Base-by-base conservation (phyloP, 179 eudicot genomes). In the Kewa caespitosa region DNA sequence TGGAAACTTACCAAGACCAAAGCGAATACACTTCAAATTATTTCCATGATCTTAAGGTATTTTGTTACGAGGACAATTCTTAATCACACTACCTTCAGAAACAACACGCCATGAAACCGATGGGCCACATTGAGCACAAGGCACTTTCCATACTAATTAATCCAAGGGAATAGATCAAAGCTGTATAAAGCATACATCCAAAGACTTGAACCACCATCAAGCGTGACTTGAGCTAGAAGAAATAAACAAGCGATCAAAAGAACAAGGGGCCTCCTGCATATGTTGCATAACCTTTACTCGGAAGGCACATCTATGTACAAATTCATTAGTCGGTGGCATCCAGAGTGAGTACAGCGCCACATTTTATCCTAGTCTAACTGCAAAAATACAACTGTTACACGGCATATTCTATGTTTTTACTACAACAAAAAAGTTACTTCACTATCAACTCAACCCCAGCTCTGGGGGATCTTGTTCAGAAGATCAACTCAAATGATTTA, bases 401-500 rank as follows among this genome's bases (percentile, higher is more conserved):
- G 31, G 31, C 61, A 55, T 55, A 55, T 55, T 55, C 10, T 31
- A 9, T 6, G 31, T 14, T 50, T 50, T 20, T 25, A 52, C 34
- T 67, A 41, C 71, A 39, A 67, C 71, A 41, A 41, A 39, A 9
- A 41, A 42, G 20, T 23, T 12, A 11, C 38, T 46, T 15, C 30
- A 69, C 74, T 23, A 48, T n/a, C n/a, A n/a, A n/a, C 3, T 57
- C 27, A 11, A 55, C 61, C 33, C 42, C 30, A 34, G 17, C 43
- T 12, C 18, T 12, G 23, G 43, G 54, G 28, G 15, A 2, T 17
- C 20, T 18, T 17, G 50, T 0, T 6, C 18, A 30, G 23, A 52
- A 46, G 20, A 28, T n/a, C 64, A 23, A 13, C 31, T 14, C 27
- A 59, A 12, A 46, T n/a, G n/a, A n/a, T 34, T 80, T 57, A 90